Evolutionary conservation across 805 yeast genomes (phyloP).

Genomic region (Wickerhamomyces ciferrii): DNA sequence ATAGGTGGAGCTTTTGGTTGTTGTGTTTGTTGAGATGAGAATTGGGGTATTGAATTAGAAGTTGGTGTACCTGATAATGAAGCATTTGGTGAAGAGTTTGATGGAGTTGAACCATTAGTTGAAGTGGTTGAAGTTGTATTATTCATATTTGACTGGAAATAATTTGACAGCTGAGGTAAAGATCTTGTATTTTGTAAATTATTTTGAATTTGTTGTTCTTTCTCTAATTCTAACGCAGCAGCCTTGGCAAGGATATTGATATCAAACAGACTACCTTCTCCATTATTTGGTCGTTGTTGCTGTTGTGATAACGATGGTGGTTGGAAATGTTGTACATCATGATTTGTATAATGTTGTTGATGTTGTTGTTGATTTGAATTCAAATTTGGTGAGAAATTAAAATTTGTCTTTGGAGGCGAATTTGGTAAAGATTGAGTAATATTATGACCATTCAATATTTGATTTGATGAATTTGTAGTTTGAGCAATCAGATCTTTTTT

Average conservation of each 20-base stretch:
- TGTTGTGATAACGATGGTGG: neutral
- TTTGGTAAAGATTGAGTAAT: slow-evolving; percentile 12
- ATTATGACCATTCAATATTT: neutral
- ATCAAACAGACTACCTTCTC: slow-evolving; percentile 15
- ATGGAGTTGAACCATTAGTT: slow-evolving; percentile 4
- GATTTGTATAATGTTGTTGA: neutral
- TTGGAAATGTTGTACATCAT: neutral
- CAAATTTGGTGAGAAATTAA: neutral
- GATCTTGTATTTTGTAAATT: slow-evolving; percentile 15
- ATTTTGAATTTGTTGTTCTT: slow-evolving; percentile 21
- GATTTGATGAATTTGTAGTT: neutral
- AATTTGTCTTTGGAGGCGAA: slow-evolving; percentile 15
- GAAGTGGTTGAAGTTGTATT: slow-evolving; percentile 1
- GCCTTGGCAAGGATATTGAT: slow-evolving; percentile 24
- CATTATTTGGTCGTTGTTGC: slow-evolving; percentile 2
- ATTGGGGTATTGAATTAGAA: slow-evolving; percentile 9
- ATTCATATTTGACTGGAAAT: slow-evolving; percentile 6
- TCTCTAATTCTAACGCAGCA: slow-evolving; percentile 24
- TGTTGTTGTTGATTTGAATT: neutral
- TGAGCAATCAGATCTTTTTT: slow-evolving; percentile 1
- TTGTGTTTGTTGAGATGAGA: slow-evolving; percentile 2
- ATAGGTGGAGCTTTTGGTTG: slow-evolving; percentile 8
- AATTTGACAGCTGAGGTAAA: slow-evolving; percentile 21
- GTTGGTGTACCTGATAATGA: slow-evolving; percentile 9
- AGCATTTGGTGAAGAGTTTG: slow-evolving; percentile 10